Base-by-base conservation (phyloP, 345 rosid species). In the Viola odorata region DNA sequence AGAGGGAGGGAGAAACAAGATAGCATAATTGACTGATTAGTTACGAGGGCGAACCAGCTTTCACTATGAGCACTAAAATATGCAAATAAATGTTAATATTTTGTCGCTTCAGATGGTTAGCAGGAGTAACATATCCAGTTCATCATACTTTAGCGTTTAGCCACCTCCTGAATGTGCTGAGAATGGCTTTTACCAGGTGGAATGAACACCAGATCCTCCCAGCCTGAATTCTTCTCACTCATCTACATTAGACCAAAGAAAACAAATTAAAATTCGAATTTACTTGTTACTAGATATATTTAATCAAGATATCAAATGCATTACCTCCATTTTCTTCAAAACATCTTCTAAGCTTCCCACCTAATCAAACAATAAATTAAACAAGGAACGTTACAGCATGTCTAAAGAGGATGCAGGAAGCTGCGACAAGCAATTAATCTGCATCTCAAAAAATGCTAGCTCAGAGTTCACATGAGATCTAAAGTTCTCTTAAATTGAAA, bases 291-390 rank as follows among this genome's bases (percentile, higher is more conserved):
- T 6, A 45, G 7, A 32, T 48, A 11, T 3, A 36, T 8, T 51
- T 14, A 6, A 55, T 49, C 4, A 12, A 3, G 53, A 12, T 5
- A 45, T 45, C 14, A 64, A 40, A 57, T 47, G 8, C 39, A n/a
- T 54, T 75, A 91, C 98, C 98, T 89, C 98, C 92, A 92, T 89
- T 77, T 89, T 92, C 69, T 74, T 83, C 65, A 92, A 66, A 45
- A 92, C 94, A 65, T 92, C 96, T 82, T 92, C 98, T 42, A 92
- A 58, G 69, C 88, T 89, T 63, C 98, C 98, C 39, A 92, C 98
- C 98, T 89, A 77, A 60, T 64, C 58, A 66, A 57, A 67, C 70
- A 73, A 44, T 41, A 47, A 57, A 61, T 67, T 37, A 62, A 38
- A 58, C 41, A 12, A 41, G 32, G 32, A 23, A 23, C 32, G 32